phyloP scores from a whole-genome alignment of 2,329 filamentous ascomycete species.

The Periconia sp. region DNA sequence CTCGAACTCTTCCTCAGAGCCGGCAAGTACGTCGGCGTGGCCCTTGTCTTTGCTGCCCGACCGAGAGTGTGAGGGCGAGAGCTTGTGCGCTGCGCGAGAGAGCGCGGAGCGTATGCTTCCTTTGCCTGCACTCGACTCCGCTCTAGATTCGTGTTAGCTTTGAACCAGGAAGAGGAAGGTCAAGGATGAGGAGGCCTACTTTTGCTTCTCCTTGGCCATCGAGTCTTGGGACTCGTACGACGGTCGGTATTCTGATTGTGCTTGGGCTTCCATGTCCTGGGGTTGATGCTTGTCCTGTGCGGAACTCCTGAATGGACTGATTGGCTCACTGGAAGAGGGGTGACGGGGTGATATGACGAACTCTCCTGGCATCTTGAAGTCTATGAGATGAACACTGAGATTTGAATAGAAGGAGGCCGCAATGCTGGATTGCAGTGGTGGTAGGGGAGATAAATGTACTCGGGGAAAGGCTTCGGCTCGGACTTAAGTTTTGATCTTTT shows the following conservation, averaged over 20 bases:
- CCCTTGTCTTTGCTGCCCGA: slow-evolving; percentile 11
- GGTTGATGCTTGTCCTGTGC: neutral
- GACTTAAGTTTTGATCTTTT: neutral
- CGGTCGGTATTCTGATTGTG: neutral
- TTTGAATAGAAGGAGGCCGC: neutral
- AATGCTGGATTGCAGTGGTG: neutral
- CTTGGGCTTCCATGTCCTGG: neutral
- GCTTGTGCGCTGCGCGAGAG: slow-evolving; percentile 12
- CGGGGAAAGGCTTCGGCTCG: neutral
- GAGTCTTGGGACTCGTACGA: slow-evolving; percentile 6
- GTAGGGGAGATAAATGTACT: neutral
- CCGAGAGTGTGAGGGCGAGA: slow-evolving; percentile 12
- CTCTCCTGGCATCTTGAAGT: slow-evolving; percentile 10
- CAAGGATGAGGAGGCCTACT: neutral
- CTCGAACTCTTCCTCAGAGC: slow-evolving; percentile 14
- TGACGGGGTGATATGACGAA: slow-evolving; percentile 7
- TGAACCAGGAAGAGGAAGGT: neutral
- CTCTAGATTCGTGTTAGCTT: neutral
- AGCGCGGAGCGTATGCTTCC: slow-evolving; percentile 11
- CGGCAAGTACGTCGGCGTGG: slow-evolving; percentile 4
- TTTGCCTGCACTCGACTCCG: neutral
- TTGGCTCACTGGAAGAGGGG: slow-evolving; percentile 7
- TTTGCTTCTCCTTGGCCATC: slow-evolving; percentile 3
- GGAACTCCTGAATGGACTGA: neutral
- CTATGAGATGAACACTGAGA: neutral